Evolutionary conservation across 331 rosid genomes (phyloP).

Genomic region (Malus hybrid): DNA sequence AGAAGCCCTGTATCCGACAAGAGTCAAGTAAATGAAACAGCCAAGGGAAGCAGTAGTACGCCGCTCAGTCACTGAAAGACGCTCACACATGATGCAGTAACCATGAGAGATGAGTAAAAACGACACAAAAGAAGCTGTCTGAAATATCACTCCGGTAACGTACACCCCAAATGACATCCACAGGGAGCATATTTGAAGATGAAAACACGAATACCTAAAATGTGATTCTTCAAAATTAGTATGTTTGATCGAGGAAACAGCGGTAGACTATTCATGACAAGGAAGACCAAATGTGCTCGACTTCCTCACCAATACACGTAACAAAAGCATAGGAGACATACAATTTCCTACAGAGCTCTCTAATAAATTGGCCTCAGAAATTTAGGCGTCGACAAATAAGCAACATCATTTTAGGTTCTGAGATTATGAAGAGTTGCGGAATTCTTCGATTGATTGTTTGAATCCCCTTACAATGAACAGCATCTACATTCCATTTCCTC

Average conservation of each 20-base stretch:
- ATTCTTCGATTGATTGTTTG: background rate
- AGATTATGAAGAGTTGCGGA: background rate
- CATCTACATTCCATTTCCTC: background rate
- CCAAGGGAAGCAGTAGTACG: conserved; percentile 91
- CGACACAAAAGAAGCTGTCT: conserved; percentile 82
- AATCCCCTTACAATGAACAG: background rate
- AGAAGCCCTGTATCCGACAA: conserved; percentile 88
- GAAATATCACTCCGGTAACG: conserved; percentile 94
- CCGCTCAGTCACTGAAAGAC: conserved; percentile 69
- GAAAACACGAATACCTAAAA: conserved; percentile 86
- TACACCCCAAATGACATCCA: conserved; percentile 99
- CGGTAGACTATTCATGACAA: background rate
- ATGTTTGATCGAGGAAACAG: background rate
- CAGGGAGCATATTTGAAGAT: conserved; percentile 77
- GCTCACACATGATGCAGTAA: conserved; percentile 94
- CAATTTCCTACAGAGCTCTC: background rate
- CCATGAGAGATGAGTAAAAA: conserved; percentile 94
- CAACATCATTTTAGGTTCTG: background rate
- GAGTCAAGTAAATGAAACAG: conserved; percentile 81
- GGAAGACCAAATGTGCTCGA: background rate
- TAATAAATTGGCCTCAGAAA: background rate
- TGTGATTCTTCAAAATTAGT: background rate
- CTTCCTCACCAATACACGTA: background rate
- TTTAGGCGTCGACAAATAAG: background rate
- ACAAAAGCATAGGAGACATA: background rate